phyloP scores from a whole-genome alignment of 768 basidiomycete species.

The Daedaleopsis sinensis region DNA sequence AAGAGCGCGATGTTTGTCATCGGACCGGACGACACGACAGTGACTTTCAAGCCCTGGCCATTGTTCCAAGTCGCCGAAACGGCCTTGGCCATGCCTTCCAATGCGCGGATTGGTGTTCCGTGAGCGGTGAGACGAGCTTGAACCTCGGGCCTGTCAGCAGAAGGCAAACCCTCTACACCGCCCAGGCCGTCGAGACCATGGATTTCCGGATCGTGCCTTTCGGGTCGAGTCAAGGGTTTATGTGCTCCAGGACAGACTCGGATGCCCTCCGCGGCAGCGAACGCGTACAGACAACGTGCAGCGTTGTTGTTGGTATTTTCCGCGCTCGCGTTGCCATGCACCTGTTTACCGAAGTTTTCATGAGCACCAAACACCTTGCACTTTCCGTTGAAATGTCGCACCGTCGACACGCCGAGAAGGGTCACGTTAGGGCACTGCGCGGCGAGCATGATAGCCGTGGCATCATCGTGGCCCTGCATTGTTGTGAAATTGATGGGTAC shows the following conservation, averaged over 20 bases:
- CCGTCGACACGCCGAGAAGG: slow-evolving; percentile 85
- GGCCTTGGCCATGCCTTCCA: slow-evolving; percentile 68
- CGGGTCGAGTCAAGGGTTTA: slow-evolving; percentile 66
- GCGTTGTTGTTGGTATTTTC: slow-evolving; percentile 72
- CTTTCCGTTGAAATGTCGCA: slow-evolving; percentile 31
- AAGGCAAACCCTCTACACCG: slow-evolving; percentile 79
- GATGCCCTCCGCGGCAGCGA: slow-evolving; percentile 59
- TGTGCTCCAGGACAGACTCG: slow-evolving; percentile 71
- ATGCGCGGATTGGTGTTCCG: slow-evolving; percentile 50
- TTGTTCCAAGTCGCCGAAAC: slow-evolving; percentile 59
- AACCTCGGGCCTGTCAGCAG: slow-evolving; percentile 50
- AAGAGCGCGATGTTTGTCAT: slow-evolving; percentile 75
- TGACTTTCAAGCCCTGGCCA: slow-evolving; percentile 62
- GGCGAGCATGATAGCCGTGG: slow-evolving; percentile 79
- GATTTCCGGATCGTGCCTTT: slow-evolving; percentile 72
- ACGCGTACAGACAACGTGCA: slow-evolving; percentile 74
- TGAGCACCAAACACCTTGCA: no score
- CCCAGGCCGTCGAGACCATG: slow-evolving; percentile 85
- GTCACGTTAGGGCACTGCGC: slow-evolving; percentile 63
- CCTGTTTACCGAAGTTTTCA: slow-evolving; percentile 43
- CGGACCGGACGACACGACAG: slow-evolving; percentile 77
- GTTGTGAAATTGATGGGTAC: neutral
- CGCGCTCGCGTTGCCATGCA: slow-evolving; percentile 77
- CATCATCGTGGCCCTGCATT: slow-evolving; percentile 85
- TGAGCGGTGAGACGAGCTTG: slow-evolving; percentile 48